phyloP scores from a whole-genome alignment of 805 yeast genomes.

The Pachysolen tannophilus region DNA sequence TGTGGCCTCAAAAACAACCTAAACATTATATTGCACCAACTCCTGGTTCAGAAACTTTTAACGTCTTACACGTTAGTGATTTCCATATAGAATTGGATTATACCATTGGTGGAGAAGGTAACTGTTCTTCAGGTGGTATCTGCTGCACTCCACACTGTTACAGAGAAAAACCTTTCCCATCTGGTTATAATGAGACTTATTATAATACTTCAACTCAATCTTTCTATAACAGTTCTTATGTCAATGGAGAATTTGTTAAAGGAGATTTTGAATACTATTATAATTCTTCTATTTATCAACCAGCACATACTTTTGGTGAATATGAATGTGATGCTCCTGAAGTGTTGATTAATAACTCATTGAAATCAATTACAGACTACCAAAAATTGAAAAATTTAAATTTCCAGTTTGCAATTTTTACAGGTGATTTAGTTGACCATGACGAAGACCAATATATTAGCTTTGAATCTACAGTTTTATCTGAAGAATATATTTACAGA shows the following conservation, averaged over 20 bases:
- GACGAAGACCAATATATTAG: slow-evolving; percentile 42
- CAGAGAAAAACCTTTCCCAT: slow-evolving; percentile 30
- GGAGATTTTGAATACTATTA: slow-evolving; percentile 19
- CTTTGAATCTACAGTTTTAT: slow-evolving; percentile 37
- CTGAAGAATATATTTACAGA: slow-evolving; percentile 44
- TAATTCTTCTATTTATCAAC: slow-evolving; percentile 28
- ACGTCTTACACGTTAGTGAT: slow-evolving; percentile 60
- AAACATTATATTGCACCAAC: slow-evolving; percentile 36
- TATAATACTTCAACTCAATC: slow-evolving; percentile 3
- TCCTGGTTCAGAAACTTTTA: slow-evolving; percentile 31
- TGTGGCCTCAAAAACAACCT: slow-evolving; percentile 38
- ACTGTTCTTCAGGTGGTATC: slow-evolving; percentile 42
- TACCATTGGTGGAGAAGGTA: slow-evolving; percentile 47
- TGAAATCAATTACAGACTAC: slow-evolving; percentile 32
- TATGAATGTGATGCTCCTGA: slow-evolving; percentile 65
- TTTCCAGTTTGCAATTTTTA: slow-evolving; percentile 58
- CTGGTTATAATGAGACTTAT: slow-evolving; percentile 31
- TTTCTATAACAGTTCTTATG: slow-evolving; percentile 22
- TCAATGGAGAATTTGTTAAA: slow-evolving; percentile 19
- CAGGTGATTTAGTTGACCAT: slow-evolving; percentile 72
- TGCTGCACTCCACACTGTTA: slow-evolving; percentile 52
- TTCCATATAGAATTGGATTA: slow-evolving; percentile 55
- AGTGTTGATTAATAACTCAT: slow-evolving; percentile 48
- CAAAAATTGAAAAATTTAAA: slow-evolving; percentile 23
- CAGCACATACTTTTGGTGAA: slow-evolving; percentile 55